phyloP scores from a whole-genome alignment of 2,329 filamentous ascomycete genomes.

The Cadophora luteo-olivacea region DNA sequence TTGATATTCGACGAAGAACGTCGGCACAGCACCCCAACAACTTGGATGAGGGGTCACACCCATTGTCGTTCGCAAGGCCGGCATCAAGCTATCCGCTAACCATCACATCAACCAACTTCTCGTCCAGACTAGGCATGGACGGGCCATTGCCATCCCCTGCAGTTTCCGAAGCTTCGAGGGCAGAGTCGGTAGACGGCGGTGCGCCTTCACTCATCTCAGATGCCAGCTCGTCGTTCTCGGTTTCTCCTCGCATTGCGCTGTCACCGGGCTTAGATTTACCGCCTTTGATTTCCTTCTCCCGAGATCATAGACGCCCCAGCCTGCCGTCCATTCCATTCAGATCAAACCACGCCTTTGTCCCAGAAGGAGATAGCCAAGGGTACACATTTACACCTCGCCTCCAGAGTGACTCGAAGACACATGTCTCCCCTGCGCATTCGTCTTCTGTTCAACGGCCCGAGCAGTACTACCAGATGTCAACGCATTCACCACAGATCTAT shows the following conservation, averaged over 20 bases:
- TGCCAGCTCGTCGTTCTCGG: constrained; percentile 65
- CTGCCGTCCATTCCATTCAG: constrained; percentile 41
- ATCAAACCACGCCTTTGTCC: constrained; percentile 32
- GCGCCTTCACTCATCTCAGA: constrained; percentile 77
- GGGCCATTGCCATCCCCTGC: constrained; percentile 69
- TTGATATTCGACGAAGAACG: constrained; percentile 41
- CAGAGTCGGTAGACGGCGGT: constrained; percentile 60
- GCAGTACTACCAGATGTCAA: constrained; percentile 20
- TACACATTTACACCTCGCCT: constrained; percentile 36
- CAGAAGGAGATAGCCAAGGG: constrained; percentile 36
- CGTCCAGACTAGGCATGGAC: constrained; percentile 51
- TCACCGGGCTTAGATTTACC: constrained; percentile 44
- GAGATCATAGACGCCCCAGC: constrained; percentile 39
- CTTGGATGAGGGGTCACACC: constrained; percentile 43
- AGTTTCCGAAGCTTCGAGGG: constrained; percentile 66
- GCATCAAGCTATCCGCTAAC: constrained; percentile 23
- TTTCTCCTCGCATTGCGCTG: constrained; percentile 54
- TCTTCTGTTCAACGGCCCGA: constrained; percentile 29
- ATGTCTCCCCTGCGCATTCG: constrained; percentile 25
- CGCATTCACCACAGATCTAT: constrained; percentile 32
- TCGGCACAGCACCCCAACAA: constrained; percentile 35
- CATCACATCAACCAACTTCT: constrained; percentile 37
- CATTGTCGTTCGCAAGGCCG: constrained; percentile 43
- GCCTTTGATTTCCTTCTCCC: constrained; percentile 36
- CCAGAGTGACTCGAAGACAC: constrained; percentile 32